Base-by-base conservation (phyloP, 345 rosid genomes). In the Citrus hindsii region DNA sequence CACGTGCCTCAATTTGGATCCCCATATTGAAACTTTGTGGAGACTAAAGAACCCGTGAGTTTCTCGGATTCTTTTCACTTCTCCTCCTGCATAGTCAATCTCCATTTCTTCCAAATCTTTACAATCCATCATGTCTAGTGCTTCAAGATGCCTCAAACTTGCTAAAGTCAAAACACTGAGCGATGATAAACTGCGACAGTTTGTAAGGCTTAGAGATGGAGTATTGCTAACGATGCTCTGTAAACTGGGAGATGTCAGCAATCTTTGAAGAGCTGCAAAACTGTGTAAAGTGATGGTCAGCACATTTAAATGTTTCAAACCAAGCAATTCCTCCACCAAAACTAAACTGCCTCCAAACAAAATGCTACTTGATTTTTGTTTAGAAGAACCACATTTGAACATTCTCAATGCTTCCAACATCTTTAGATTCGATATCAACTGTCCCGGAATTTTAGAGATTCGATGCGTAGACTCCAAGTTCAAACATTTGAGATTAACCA, bases 401-500 rank as follows among this genome's bases (percentile, higher is more conserved):
- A 73, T 77, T 40, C 40, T 78, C 51, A 82, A 53, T 24, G 74
- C 59, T 74, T 55, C 56, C 5, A 71, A 30, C 76, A 30, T 24
- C 22, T 22, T 32, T 4, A 78, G 51, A 48, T 46, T 58, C 32
- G 69, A 51, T 62, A 71, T 71, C 63, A 78, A 8, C 40, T 71
- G 35, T 64, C 37, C 73, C 1, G 35, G 55, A 76, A 82, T 84
- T 28, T 5, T 72, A 6, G 28, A 22, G 69, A 80, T 75, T 27
- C 24, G 9, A 2, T 1, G 1, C 2, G 78, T 46, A 21, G 16
- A 5, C 64, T 76, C 76, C 66, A 84, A 40, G 14, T 76, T 77
- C 69, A 86, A 30, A 58, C 70, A 78, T 66, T 53, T 80, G 51
- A 86, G 66, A 61, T 59, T 78, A 22, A 14, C 61, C 77, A 86